Evolutionary conservation across 345 rosid genomes (phyloP).

Genomic region (Boechera divaricarpa): DNA sequence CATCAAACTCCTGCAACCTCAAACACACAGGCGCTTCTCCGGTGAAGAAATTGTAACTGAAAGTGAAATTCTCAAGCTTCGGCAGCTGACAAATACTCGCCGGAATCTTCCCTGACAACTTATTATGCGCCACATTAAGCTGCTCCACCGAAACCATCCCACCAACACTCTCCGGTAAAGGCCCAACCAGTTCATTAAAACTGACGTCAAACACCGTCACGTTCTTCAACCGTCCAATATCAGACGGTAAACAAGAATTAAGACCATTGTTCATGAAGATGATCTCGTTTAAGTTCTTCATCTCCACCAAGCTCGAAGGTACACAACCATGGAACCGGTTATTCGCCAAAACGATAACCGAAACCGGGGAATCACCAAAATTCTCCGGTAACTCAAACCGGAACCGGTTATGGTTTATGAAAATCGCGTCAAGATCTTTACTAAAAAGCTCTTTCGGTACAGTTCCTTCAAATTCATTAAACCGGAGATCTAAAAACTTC

Average conservation of each 20-base stretch:
- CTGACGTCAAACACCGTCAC: slow-evolving; percentile 75
- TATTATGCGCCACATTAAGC: slow-evolving; percentile 74
- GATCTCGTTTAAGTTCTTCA: slow-evolving; percentile 74
- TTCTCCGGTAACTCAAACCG: slow-evolving; percentile 67
- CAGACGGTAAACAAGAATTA: slow-evolving; percentile 66
- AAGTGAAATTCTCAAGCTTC: slow-evolving; percentile 68
- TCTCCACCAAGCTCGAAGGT: slow-evolving; percentile 68
- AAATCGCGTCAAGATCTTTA: slow-evolving; percentile 69
- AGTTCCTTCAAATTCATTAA: slow-evolving; percentile 75
- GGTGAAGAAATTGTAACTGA: slow-evolving; percentile 67
- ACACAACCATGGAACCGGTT: slow-evolving; percentile 76
- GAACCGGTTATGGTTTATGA: slow-evolving; percentile 73
- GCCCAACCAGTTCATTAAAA: slow-evolving; percentile 61
- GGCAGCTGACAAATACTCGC: slow-evolving; percentile 65
- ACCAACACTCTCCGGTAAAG: slow-evolving; percentile 63
- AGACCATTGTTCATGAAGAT: slow-evolving; percentile 69
- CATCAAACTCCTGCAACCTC: slow-evolving; percentile 55
- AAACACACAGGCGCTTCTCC: slow-evolving; percentile 73
- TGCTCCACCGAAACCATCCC: slow-evolving; percentile 69
- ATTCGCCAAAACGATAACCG: slow-evolving; percentile 76
- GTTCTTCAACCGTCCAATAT: slow-evolving; percentile 59
- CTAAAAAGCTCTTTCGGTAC: slow-evolving; percentile 71
- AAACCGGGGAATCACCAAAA: slow-evolving; percentile 76
- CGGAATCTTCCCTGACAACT: slow-evolving; percentile 65
- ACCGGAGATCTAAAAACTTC: slow-evolving; percentile 75